Base-by-base conservation (phyloP, 2,329 filamentous ascomycete genomes). In the Diaporthe helianthi region DNA sequence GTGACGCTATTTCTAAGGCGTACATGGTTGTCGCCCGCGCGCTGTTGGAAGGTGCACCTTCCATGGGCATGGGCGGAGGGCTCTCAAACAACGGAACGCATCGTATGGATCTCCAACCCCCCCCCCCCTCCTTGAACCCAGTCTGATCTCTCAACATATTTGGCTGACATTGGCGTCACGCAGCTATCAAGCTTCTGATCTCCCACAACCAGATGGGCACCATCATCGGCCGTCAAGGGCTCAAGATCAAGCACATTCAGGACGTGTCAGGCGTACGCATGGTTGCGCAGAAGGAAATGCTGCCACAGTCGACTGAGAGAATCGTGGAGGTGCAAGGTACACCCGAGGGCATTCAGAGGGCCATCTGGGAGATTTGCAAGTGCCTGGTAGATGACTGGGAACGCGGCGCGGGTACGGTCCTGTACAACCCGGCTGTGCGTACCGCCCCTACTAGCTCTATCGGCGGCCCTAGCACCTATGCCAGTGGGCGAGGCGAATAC, bases 131-230 rank as follows among this genome's bases (percentile, higher is more conserved):
- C 13, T 1, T 33, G 17, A 33, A 53, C 17, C 9, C 19, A 24
- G 33, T 31, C 29, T 31, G 33, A 29, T 10, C n/a, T 10, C 36
- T 15, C 36, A 9, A 12, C 19, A 8, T 17, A 24, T 22, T 24
- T 52, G 33, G 47, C 67, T 69, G 22, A 71, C 67, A 64, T 17
- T 36, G 4, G 31, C 36, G 5, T 26, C 36, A 79, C 69, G 26
- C 74, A 99, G 96, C 96, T 71, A 93, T 99, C 80, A 97, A 97
- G 79, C 90, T 99, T 38, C 91, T 99, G 79, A 98, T 99, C 81
- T 99, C 96, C 41, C 95, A 99, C 85, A 98, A 98, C 81, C 96
- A 99, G 83, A 99, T 99, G 96, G 96, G 96, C 72, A 99, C 96
- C 76, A 98, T 99, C 83, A 99, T 99, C 78, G 96, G 96, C 76